Conservation (phyloP, 345 rosid species). For the Populus ilicifolia region DNA sequence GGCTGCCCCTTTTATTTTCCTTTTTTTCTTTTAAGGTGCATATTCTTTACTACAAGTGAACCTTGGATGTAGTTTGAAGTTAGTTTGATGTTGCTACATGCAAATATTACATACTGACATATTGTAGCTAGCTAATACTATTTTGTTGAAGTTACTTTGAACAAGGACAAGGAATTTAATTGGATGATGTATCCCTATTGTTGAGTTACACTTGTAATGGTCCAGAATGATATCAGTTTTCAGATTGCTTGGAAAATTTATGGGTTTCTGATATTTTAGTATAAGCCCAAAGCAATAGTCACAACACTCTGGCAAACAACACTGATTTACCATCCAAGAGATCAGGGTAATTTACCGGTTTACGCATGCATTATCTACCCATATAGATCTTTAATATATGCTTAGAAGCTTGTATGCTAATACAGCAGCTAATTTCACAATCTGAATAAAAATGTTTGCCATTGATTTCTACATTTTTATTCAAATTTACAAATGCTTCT, state of each 20-base stretch:
- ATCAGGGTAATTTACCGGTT: not conserved
- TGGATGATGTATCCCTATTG: not conserved
- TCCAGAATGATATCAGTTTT: not conserved
- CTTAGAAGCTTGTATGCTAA: not conserved
- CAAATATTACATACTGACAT: not conserved
- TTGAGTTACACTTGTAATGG: not conserved
- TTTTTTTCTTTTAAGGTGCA: not conserved
- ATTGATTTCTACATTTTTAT: not conserved
- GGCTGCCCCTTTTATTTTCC: not conserved
- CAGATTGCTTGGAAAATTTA: not conserved
- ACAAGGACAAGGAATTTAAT: not conserved
- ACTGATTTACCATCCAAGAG: not conserved
- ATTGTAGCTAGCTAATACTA: not conserved
- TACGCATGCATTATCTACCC: not conserved
- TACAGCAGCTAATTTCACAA: not conserved
- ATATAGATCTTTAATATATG: not conserved
- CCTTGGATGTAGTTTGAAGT: not conserved
- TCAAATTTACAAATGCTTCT: not conserved
- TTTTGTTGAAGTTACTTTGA: not conserved
- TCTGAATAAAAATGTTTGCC: not conserved
- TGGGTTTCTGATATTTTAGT: not conserved
- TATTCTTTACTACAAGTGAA: not conserved
- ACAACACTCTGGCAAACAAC: not conserved
- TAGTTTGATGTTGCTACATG: not conserved
- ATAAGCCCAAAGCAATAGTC: not conserved